Conservation (phyloP, 108 stramenopile species). For the Cyclotella atomus region DNA sequence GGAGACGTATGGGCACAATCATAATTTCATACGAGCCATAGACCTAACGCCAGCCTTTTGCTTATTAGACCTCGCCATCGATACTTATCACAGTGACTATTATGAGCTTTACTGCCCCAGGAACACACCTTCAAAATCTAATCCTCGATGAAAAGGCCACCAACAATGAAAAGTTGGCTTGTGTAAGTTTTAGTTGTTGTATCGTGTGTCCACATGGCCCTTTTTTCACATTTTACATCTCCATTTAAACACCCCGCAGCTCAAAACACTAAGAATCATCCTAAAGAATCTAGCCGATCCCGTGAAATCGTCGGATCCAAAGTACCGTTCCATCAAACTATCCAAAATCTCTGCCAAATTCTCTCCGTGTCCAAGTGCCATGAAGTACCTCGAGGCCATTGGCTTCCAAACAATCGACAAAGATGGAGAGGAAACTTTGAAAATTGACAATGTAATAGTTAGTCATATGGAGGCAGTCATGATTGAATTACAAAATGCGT, state of each 20-base stretch:
- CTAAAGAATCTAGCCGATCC: constrained; percentile 72
- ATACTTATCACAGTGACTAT: no score
- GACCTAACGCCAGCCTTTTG: no score
- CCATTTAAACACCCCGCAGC: constrained; percentile 23
- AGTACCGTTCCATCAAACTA: constrained; percentile 61
- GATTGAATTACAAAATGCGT: constrained; percentile 36
- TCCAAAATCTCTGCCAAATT: constrained; percentile 53
- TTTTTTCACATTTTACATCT: neutral
- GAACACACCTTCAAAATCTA: constrained; percentile 10
- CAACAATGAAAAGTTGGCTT: neutral
- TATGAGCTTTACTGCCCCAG: constrained; percentile 10
- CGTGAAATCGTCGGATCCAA: constrained; percentile 51
- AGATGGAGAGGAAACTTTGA: constrained; percentile 26
- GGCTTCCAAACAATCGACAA: constrained; percentile 37
- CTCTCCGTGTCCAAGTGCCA: constrained; percentile 33
- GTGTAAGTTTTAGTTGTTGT: neutral
- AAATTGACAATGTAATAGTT: constrained; percentile 5
- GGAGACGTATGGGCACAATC: no score
- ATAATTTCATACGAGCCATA: no score
- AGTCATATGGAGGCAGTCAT: constrained; percentile 35
- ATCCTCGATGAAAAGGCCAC: constrained; percentile 7
- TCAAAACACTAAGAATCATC: constrained; percentile 63
- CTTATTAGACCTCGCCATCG: no score
- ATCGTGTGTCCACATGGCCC: neutral
- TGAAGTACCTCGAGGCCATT: constrained; percentile 48